Evolutionary conservation across 129 eudicot species (phyloP).

Genomic region (Kitagawia praeruptora): DNA sequence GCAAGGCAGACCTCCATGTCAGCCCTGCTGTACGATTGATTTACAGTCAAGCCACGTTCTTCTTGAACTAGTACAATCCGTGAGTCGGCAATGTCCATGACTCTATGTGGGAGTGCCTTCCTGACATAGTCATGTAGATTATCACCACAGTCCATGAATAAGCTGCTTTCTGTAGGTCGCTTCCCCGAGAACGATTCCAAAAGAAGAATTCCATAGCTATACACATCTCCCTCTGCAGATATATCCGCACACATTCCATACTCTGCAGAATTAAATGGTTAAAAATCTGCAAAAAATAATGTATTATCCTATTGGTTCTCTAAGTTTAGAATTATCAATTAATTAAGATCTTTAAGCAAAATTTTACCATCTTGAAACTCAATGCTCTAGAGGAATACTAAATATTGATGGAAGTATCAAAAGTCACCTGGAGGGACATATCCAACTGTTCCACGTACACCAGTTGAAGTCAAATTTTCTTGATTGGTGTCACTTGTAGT

Average conservation of each 20-base stretch:
- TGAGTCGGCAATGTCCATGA: not conserved
- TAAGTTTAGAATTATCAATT: not conserved
- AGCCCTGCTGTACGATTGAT: not conserved
- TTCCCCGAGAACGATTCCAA: not conserved
- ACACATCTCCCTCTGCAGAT: not conserved
- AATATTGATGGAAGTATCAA: not conserved
- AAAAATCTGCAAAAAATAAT: not conserved
- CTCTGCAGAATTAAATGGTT: not conserved
- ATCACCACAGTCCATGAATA: not conserved
- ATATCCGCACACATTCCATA: not conserved
- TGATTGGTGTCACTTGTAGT: too few species aligned
- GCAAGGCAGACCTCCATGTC: not conserved
- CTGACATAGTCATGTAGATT: not conserved
- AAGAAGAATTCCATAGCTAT: not conserved
- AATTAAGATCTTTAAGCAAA: not conserved
- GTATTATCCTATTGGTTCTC: too few species aligned
- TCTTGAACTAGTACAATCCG: not conserved
- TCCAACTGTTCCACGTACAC: too few species aligned
- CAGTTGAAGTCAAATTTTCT: too few species aligned
- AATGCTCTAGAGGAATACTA: slow-evolving; percentile 19
- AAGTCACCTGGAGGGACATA: too few species aligned
- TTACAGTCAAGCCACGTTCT: not conserved
- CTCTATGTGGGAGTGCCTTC: not conserved
- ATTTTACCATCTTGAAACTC: not conserved
- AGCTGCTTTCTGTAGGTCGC: not conserved